A percentile compares a stretch with the other conserved stretches of the same genome.
Evolutionary conservation across 345 rosid genomes (phyloP).

Genomic region (Atalantia buxifolia): DNA sequence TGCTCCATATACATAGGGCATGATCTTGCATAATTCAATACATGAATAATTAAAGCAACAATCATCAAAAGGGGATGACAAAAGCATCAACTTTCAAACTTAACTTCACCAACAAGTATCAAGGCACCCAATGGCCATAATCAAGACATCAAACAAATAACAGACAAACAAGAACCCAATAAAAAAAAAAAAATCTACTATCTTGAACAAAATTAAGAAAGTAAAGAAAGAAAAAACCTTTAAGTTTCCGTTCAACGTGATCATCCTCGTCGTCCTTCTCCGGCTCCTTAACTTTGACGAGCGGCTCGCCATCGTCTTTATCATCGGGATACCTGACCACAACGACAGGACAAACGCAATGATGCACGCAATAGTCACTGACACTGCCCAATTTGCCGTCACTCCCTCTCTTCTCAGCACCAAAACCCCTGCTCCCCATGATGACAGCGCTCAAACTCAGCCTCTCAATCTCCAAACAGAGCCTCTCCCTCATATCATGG

Average conservation of each 20-base stretch:
- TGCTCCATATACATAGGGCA: neutral
- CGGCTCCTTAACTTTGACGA: slow-evolving; percentile 34
- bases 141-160: neutral
- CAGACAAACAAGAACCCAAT: neutral
- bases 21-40: neutral
- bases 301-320: slow-evolving; percentile 40
- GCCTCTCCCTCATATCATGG: slow-evolving; percentile 95
- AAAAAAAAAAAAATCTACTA: neutral
- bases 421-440: slow-evolving; percentile 88
- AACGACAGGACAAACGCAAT: slow-evolving; percentile 84
- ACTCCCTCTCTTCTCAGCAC: slow-evolving; percentile 73
- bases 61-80: neutral
- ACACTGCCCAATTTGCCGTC: slow-evolving; percentile 89
- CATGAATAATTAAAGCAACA: neutral
- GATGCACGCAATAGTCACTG: slow-evolving; percentile 91
- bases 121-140: neutral
- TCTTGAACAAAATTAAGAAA: neutral
- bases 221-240: slow-evolving; percentile 28
- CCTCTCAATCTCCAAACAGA: slow-evolving; percentile 85
- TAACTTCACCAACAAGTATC: neutral
- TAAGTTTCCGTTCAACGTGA: slow-evolving; percentile 27
- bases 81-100: neutral
- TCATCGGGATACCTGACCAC: slow-evolving; percentile 82
- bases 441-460: slow-evolving; percentile 71
- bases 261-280: slow-evolving; percentile 12